A percentile compares a stretch with the other conserved stretches of the same genome.
Conservation (phyloP, 192 early-diverging fungal species). For the Linnemannia exigua region DNA sequence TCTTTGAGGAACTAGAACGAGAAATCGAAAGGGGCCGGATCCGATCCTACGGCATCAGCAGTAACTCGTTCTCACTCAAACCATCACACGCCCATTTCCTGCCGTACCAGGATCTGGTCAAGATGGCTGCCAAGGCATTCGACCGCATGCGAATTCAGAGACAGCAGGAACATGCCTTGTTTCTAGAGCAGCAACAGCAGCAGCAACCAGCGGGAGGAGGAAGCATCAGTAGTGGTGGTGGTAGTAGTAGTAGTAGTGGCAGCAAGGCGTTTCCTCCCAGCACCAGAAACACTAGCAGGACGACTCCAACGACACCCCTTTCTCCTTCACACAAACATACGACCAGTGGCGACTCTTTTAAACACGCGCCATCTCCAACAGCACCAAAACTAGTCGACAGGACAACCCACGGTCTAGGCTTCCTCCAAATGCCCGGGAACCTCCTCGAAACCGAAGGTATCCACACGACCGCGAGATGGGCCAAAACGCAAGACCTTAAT, state of each 20-base stretch:
- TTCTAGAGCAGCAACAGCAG: constrained; percentile 6
- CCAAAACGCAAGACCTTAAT: constrained; percentile 47
- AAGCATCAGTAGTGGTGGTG: neutral
- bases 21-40: constrained; percentile 54
- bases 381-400: neutral
- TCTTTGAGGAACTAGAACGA: constrained; percentile 56
- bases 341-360: neutral
- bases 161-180: constrained; percentile 13
- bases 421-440: constrained; percentile 57
- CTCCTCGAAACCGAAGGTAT: constrained; percentile 53
- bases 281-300: neutral
- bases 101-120: constrained; percentile 51
- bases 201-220: neutral
- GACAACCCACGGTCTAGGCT: constrained; percentile 42
- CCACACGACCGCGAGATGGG: constrained; percentile 56
- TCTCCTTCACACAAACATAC: neutral
- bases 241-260: neutral
- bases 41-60: constrained; percentile 56
- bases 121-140: constrained; percentile 46
- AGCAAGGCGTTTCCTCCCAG: neutral
- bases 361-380: neutral
- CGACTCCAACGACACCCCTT: neutral
- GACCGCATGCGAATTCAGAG: constrained; percentile 27
- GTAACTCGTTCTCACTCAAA: constrained; percentile 55
- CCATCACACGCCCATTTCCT: constrained; percentile 54